A percentile compares a stretch with the other conserved stretches of the same genome.
These are phyloP conservation scores for Microdochium nivale DNA, from an alignment of 2,329 filamentous ascomycete genomes.

Conservation along the genomic window DNA sequence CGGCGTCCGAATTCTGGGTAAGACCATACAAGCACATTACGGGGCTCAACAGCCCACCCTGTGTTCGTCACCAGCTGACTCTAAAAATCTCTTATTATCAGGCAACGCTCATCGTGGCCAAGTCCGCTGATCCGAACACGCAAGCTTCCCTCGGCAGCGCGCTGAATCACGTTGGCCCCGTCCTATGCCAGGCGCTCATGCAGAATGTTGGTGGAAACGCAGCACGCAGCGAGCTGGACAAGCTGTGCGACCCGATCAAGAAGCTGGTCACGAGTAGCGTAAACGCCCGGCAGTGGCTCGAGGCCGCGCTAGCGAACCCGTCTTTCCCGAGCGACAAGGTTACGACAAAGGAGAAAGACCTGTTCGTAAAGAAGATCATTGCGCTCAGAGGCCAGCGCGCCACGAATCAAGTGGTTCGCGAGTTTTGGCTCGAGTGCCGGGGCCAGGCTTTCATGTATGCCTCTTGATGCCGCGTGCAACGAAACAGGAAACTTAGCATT, in stretches of 20 bases:
- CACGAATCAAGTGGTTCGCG: conserved; percentile 59
- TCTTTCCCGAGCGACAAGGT: conserved; percentile 54
- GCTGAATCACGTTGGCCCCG: conserved; percentile 51
- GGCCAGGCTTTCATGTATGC: background rate
- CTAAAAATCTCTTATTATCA: conserved; percentile 17
- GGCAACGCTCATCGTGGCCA: conserved; percentile 45
- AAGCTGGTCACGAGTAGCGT: conserved; percentile 52
- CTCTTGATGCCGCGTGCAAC: conserved; percentile 8
- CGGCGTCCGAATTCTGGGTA: conserved; percentile 71
- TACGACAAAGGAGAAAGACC: conserved; percentile 45
- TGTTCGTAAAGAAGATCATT: conserved; percentile 59
- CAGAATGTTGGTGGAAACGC: conserved; percentile 61
- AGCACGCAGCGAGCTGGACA: conserved; percentile 64
- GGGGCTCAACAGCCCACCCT: background rate
- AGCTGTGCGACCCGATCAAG: conserved; percentile 61
- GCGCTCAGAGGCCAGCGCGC: conserved; percentile 55
- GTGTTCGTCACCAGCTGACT: background rate
- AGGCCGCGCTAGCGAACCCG: conserved; percentile 45
- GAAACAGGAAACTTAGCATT: too few relatives aligned
- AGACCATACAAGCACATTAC: conserved; percentile 10
- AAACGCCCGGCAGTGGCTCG: conserved; percentile 52
- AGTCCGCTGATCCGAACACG: conserved; percentile 29
- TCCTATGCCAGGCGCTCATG: conserved; percentile 50
- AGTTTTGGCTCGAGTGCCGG: conserved; percentile 65
- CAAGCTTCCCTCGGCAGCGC: conserved; percentile 37